These are phyloP conservation scores for Xylona heveae DNA, from an alignment of 495 filamentous ascomycete genomes.

Conservation along the genomic window DNA sequence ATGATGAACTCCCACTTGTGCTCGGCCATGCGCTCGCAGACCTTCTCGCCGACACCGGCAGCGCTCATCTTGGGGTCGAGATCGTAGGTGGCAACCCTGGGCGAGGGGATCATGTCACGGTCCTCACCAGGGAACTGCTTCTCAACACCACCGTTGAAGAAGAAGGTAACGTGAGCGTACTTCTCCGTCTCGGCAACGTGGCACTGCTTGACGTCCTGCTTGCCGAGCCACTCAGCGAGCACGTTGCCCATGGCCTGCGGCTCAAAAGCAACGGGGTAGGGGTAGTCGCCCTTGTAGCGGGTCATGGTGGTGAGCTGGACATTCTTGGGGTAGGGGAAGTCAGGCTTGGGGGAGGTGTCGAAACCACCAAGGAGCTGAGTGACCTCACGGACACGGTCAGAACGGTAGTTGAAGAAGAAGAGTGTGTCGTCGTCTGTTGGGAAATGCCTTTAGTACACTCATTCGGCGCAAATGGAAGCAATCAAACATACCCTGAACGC, in stretches of 20 bases:
- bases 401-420: constrained; percentile 99
- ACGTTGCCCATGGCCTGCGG: constrained; percentile 95
- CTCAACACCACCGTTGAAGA: constrained; percentile 98
- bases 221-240: constrained; percentile 81
- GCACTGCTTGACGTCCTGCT: constrained; percentile 73
- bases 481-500: constrained; percentile 48
- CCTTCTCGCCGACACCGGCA: constrained; percentile 65
- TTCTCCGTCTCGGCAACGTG: constrained; percentile 98
- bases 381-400: constrained; percentile 90
- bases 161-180: constrained; percentile 98
- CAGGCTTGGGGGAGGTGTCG: constrained; percentile 72
- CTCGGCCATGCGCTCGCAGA: constrained; percentile 61
- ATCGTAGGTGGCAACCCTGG: constrained; percentile 87
- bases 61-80: constrained; percentile 93
- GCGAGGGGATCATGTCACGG: constrained; percentile 52
- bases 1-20: constrained; percentile 83
- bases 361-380: constrained; percentile 83
- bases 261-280: constrained; percentile 81
- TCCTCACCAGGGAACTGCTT: constrained; percentile 84
- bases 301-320: constrained; percentile 94
- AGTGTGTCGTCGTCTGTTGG: constrained; percentile 63
- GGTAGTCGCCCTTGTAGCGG: constrained; percentile 89
- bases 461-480: background rate
- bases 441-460: constrained; percentile 9
- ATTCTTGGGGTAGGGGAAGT: constrained; percentile 87